phyloP scores from a whole-genome alignment of 2,329 filamentous ascomycete species.

The Sphaceloma murrayae region DNA sequence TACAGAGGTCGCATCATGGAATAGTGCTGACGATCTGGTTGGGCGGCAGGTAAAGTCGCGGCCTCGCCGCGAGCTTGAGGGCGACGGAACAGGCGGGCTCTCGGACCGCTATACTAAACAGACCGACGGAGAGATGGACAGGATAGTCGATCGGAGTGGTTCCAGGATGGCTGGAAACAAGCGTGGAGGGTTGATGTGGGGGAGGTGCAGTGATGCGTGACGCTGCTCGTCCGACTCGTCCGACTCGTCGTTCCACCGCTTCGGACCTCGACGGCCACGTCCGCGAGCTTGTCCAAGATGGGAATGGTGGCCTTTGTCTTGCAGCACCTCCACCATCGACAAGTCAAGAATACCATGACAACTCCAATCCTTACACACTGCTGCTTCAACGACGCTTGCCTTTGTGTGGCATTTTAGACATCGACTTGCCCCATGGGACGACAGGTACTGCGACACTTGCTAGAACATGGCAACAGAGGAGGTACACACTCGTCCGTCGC shows the following conservation, averaged over 20 bases:
- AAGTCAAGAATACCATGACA: too few relatives aligned
- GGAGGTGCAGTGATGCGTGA: constrained; percentile 14
- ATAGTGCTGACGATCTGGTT: too few relatives aligned
- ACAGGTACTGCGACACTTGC: too few relatives aligned
- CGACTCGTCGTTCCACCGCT: constrained; percentile 8
- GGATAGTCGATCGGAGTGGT: background rate
- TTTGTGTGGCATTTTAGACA: background rate
- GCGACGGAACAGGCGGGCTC: too few relatives aligned
- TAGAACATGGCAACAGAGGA: constrained; percentile 6
- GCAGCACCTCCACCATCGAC: background rate
- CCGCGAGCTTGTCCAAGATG: constrained; percentile 8
- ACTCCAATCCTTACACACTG: too few relatives aligned
- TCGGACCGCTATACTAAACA: too few relatives aligned
- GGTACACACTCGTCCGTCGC: constrained; percentile 3
- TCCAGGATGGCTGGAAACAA: constrained; percentile 8
- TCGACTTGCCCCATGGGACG: background rate
- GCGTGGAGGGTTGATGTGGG: constrained; percentile 13
- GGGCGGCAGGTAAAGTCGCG: too few relatives aligned
- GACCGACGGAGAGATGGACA: too few relatives aligned
- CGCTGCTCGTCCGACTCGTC: too few relatives aligned
- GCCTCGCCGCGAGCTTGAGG: too few relatives aligned
- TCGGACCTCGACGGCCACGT: constrained; percentile 1
- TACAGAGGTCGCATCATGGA: constrained; percentile 1
- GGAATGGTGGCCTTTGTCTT: constrained; percentile 3
- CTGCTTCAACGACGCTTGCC: background rate